These are phyloP conservation scores for Stachybotrys chlorohalonatus DNA, from an alignment of 2,329 filamentous ascomycete genomes.

Conservation along the genomic window DNA sequence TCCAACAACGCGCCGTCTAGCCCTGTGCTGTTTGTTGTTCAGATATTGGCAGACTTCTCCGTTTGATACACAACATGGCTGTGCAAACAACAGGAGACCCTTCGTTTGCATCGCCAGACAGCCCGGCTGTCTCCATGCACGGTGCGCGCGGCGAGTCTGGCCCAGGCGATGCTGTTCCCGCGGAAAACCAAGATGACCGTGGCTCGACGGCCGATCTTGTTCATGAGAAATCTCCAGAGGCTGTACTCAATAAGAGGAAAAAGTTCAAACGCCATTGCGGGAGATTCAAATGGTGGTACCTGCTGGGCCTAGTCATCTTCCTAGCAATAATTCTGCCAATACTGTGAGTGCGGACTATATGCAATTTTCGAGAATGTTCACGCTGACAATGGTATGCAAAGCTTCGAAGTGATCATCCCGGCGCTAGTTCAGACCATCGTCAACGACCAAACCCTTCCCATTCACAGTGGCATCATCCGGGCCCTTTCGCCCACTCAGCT, in stretches of 20 bases:
- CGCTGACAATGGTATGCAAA: slow-evolving; percentile 9
- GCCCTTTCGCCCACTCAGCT: slow-evolving; percentile 22
- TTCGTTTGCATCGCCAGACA: not conserved
- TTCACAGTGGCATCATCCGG: slow-evolving; percentile 24
- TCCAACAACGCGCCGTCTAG: no score
- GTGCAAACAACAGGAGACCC: not conserved
- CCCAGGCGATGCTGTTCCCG: not conserved
- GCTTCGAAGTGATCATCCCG: slow-evolving; percentile 36
- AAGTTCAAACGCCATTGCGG: slow-evolving; percentile 29
- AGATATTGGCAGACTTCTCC: no score
- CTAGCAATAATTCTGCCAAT: slow-evolving; percentile 35
- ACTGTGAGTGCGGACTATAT: slow-evolving; percentile 24
- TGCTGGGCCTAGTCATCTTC: slow-evolving; percentile 29
- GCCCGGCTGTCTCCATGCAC: not conserved
- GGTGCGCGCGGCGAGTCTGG: not conserved
- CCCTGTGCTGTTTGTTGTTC: no score
- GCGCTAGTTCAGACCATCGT: slow-evolving; percentile 36
- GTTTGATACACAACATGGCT: not conserved
- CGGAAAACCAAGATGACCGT: slow-evolving; percentile 1
- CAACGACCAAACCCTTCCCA: slow-evolving; percentile 27
- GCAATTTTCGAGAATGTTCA: not conserved
- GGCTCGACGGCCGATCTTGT: slow-evolving; percentile 8
- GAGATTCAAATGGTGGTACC: slow-evolving; percentile 34
- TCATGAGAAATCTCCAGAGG: slow-evolving; percentile 4
- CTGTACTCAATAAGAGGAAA: slow-evolving; percentile 17